Conservation (phyloP, 306 rosid genomes). For the Trichosanthes cucumerina region DNA sequence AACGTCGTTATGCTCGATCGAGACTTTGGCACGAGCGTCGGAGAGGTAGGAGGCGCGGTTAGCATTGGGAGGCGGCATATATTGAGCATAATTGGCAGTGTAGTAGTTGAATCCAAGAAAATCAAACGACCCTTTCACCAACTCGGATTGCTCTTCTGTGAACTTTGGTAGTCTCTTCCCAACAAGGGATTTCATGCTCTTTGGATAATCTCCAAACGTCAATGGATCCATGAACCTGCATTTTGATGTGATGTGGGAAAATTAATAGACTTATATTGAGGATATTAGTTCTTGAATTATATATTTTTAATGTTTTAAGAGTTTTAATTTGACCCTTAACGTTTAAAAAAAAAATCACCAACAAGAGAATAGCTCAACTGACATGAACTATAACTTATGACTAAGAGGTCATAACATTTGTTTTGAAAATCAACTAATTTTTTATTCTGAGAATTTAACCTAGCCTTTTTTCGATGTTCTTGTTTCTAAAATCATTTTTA, state of each 20-base stretch:
- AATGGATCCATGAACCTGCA: constrained; percentile 55
- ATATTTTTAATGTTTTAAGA: too few relatives aligned
- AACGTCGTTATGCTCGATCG: constrained; percentile 23
- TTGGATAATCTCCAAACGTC: constrained; percentile 54
- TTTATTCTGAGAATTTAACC: too few relatives aligned
- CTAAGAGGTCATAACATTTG: too few relatives aligned
- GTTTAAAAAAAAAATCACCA: too few relatives aligned
- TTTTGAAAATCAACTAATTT: too few relatives aligned
- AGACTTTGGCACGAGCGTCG: constrained; percentile 27
- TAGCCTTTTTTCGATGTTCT: too few relatives aligned
- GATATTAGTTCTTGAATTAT: too few relatives aligned
- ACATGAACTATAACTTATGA: too few relatives aligned
- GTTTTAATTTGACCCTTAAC: not conserved
- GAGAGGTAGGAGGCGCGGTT: constrained; percentile 18
- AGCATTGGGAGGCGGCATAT: constrained; percentile 11
- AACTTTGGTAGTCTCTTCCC: constrained; percentile 49
- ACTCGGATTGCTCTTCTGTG: constrained; percentile 30
- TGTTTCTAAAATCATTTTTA: too few relatives aligned
- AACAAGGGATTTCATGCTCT: constrained; percentile 35
- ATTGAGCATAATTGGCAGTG: constrained; percentile 27
- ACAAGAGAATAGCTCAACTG: too few relatives aligned
- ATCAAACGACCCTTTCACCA: constrained; percentile 45
- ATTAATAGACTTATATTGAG: too few relatives aligned
- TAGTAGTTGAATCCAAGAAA: constrained; percentile 61
- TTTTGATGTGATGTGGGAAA: not conserved